Evolutionary conservation across 75 land plant species (phyloP).

Genomic region (Gnetum montanum): DNA sequence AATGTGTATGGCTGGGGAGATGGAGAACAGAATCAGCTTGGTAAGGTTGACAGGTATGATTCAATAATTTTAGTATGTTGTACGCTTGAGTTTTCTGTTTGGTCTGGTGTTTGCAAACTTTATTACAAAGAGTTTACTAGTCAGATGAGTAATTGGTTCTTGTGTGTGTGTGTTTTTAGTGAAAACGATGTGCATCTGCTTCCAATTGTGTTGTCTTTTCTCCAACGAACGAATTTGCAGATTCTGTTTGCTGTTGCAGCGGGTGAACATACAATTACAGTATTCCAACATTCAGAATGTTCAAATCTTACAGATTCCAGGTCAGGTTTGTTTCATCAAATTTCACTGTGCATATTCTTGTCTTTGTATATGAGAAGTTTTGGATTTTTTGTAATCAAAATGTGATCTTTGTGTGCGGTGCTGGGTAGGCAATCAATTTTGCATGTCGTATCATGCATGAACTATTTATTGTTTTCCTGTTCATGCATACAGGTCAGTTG

Average conservation of each 20-base stretch:
- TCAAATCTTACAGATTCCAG: neutral
- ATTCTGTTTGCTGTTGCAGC: conserved; percentile 33
- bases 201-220: conserved; percentile 12
- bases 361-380: neutral
- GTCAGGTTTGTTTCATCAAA: neutral
- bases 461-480: no score
- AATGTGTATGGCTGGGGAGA: conserved; percentile 41
- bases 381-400: no score
- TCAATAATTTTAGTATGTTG: neutral
- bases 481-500: no score
- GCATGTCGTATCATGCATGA: no score
- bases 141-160: no score
- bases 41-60: conserved; percentile 17
- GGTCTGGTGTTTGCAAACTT: no score
- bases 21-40: conserved; percentile 36
- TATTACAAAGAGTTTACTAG: no score
- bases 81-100: no score
- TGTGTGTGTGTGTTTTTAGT: neutral
- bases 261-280: conserved; percentile 34
- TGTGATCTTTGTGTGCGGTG: no score
- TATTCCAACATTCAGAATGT: conserved; percentile 5
- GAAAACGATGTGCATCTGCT: conserved; percentile 13
- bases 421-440: no score
- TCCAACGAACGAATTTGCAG: conserved; percentile 7
- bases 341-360: neutral